Evolutionary conservation across 108 stramenopile species (phyloP).

Genomic region (Stephanodiscus minutulus): DNA sequence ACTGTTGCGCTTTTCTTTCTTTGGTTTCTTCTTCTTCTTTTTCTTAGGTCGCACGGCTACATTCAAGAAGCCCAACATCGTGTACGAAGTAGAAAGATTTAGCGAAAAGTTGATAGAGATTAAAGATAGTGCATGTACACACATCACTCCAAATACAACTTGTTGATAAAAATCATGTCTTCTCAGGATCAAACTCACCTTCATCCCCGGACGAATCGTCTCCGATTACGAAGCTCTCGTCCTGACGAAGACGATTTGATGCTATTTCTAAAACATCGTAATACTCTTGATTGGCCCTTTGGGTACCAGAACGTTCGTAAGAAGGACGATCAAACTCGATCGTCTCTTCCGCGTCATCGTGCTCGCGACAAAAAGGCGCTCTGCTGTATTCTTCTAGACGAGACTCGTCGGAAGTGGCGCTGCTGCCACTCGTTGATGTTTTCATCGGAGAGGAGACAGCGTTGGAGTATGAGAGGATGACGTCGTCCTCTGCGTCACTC

Average conservation of each 20-base stretch:
- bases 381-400: not conserved
- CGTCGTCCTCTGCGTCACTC: not conserved
- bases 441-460: conserved; percentile 4
- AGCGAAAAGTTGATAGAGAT: not conserved
- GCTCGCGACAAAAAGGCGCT: not conserved
- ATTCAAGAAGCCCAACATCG: not conserved
- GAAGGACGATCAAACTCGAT: conserved; percentile 11
- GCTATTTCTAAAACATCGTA: conserved; percentile 46
- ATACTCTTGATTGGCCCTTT: conserved; percentile 34
- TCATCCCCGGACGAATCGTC: conserved; percentile 15
- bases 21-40: conserved; percentile 28
- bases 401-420: conserved; percentile 1
- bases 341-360: not conserved
- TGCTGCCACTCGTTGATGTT: not conserved
- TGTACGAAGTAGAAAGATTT: no score
- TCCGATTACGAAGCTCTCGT: not conserved
- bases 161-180: not conserved
- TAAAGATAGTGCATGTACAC: no score
- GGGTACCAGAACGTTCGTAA: not conserved
- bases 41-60: conserved; percentile 17
- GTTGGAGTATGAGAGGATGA: conserved; percentile 3
- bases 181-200: conserved; percentile 8
- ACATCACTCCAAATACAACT: not conserved
- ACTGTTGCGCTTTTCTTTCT: conserved; percentile 9
- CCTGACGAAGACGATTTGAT: conserved; percentile 23